A percentile compares a stretch with the other conserved stretches of the same genome.
phyloP scores from a whole-genome alignment of 805 yeast genomes.

The Starmerella davenportii region DNA sequence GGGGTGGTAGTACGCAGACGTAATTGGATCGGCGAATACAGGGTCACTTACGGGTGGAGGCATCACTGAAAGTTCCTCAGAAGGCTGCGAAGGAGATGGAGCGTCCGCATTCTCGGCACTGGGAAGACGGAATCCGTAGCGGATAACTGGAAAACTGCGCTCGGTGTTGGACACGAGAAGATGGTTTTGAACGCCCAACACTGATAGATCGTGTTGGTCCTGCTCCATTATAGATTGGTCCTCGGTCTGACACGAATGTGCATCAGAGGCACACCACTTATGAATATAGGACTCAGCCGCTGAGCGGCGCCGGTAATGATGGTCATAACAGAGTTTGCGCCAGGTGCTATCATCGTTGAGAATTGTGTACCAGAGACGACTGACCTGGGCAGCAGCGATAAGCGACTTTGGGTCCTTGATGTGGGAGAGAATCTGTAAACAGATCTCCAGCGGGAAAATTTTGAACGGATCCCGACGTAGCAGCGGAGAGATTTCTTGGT shows the following conservation, averaged over 20 bases:
- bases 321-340: constrained; percentile 25
- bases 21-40: not conserved
- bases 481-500: constrained; percentile 22
- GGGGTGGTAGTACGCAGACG: constrained; percentile 22
- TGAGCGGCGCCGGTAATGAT: constrained; percentile 23
- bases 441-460: constrained; percentile 58
- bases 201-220: not conserved
- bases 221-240: not conserved
- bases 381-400: constrained; percentile 85
- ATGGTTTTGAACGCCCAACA: not conserved
- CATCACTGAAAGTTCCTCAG: too few relatives aligned
- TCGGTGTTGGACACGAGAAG: not conserved
- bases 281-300: constrained; percentile 21
- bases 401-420: constrained; percentile 67
- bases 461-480: constrained; percentile 28
- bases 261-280: constrained; percentile 6
- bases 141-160: not conserved
- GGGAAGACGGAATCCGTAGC: not conserved
- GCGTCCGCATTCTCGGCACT: not conserved
- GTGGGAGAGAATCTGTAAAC: constrained; percentile 66
- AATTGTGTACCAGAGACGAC: constrained; percentile 49
- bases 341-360: constrained; percentile 28
- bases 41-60: not conserved
- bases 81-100: not conserved
- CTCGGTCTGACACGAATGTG: not conserved